These are phyloP conservation scores for Stemphylium lycopersici DNA, from an alignment of 2,329 filamentous ascomycete genomes.

Conservation along the genomic window DNA sequence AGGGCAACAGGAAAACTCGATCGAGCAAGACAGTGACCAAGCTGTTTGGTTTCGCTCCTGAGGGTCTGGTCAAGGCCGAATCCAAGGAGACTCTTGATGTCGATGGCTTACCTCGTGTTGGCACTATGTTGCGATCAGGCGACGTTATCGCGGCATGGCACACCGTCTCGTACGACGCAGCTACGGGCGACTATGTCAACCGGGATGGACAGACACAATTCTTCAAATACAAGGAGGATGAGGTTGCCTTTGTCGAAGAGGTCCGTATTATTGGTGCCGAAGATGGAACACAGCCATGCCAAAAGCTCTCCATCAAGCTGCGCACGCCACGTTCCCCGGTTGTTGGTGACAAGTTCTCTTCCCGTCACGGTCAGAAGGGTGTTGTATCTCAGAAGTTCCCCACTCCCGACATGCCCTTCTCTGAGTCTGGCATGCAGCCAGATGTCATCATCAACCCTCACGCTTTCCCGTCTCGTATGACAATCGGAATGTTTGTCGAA, in stretches of 20 bases:
- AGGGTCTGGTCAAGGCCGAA: constrained; percentile 71
- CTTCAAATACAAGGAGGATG: constrained; percentile 92
- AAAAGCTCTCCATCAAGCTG: constrained; percentile 91
- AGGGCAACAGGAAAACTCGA: constrained; percentile 71
- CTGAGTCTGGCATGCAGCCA: constrained; percentile 93
- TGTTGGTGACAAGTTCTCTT: constrained; percentile 99
- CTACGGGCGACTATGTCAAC: constrained; percentile 79
- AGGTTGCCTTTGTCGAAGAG: constrained; percentile 88
- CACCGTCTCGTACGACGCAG: constrained; percentile 76
- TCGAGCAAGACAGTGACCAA: constrained; percentile 74
- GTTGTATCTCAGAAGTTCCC: constrained; percentile 97
- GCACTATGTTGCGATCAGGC: constrained; percentile 77
- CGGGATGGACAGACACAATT: constrained; percentile 84
- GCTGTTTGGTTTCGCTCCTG: constrained; percentile 89
- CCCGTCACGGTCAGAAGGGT: constrained; percentile 97
- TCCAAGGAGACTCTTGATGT: constrained; percentile 78
- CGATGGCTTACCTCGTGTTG: constrained; percentile 85
- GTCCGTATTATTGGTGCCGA: constrained; percentile 90
- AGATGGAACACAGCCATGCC: constrained; percentile 78
- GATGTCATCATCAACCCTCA: constrained; percentile 99
- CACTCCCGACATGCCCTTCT: constrained; percentile 91
- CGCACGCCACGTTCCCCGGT: constrained; percentile 87
- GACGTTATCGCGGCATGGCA: constrained; percentile 90
- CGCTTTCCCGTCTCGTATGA: constrained; percentile 99
- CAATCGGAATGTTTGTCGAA: constrained; percentile 99